These are phyloP conservation scores for Alternaria ventricosa DNA, from an alignment of 2,329 filamentous ascomycete species.

Conservation along the genomic window DNA sequence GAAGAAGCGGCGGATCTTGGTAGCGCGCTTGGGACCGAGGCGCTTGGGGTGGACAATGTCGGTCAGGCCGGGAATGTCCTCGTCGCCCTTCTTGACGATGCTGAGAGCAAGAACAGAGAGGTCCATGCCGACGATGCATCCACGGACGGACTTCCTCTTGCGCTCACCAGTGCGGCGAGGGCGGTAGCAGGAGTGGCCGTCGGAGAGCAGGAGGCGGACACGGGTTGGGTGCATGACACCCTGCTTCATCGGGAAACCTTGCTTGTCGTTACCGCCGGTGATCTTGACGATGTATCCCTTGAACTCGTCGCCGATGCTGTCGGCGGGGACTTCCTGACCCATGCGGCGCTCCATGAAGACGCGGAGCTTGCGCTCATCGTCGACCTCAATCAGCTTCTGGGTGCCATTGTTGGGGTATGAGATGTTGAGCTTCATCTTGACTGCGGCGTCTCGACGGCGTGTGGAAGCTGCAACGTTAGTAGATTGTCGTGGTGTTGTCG, in stretches of 20 bases:
- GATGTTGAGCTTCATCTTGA: conserved; percentile 78
- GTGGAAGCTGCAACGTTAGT: conserved; percentile 47
- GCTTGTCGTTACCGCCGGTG: conserved; percentile 99
- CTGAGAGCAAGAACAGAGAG: conserved; percentile 91
- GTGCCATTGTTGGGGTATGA: conserved; percentile 98
- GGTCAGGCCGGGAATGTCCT: conserved; percentile 93
- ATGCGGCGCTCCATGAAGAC: conserved; percentile 99
- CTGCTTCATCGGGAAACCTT: conserved; percentile 99
- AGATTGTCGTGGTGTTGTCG: conserved; percentile 34
- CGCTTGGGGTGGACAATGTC: conserved; percentile 99
- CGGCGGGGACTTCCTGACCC: conserved; percentile 90
- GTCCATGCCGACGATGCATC: conserved; percentile 97
- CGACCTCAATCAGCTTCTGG: conserved; percentile 98
- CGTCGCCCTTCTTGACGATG: conserved; percentile 98
- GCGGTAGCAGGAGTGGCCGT: conserved; percentile 99
- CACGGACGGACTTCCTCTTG: conserved; percentile 98
- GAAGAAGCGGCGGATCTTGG: conserved; percentile 99
- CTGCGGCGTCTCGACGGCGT: conserved; percentile 42
- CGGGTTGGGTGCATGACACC: conserved; percentile 98
- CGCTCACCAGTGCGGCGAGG: conserved; percentile 97
- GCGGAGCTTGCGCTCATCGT: conserved; percentile 99
- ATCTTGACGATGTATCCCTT: conserved; percentile 99
- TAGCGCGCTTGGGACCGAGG: conserved; percentile 98
- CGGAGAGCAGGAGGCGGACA: conserved; percentile 94
- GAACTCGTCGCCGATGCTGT: conserved; percentile 98